phyloP scores from a whole-genome alignment of 805 yeast genomes.

The Pichia sporocuriosa region DNA sequence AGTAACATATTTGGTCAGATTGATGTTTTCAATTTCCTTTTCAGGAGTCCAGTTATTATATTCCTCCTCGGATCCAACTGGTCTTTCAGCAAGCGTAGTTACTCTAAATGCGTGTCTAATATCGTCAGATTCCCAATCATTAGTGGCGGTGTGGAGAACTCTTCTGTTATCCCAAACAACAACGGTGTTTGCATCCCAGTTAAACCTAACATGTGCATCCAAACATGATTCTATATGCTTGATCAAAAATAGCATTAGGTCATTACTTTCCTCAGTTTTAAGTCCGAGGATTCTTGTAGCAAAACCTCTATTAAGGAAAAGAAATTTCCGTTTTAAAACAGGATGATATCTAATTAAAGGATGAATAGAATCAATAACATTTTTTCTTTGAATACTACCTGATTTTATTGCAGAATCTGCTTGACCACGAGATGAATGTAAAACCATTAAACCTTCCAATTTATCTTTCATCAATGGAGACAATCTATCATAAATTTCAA shows the following conservation, averaged over 20 bases:
- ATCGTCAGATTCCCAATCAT: conserved; percentile 62
- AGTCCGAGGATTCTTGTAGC: conserved; percentile 63
- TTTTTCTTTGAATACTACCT: conserved; percentile 64
- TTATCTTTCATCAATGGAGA: conserved; percentile 59
- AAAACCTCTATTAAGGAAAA: conserved; percentile 53
- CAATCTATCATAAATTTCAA: conserved; percentile 64
- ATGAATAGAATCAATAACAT: conserved; percentile 54
- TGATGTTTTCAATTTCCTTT: conserved; percentile 16
- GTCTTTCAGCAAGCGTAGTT: conserved; percentile 71
- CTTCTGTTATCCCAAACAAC: conserved; percentile 77
- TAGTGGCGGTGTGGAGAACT: conserved; percentile 60
- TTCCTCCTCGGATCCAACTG: conserved; percentile 32
- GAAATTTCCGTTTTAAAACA: conserved; percentile 54
- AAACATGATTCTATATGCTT: conserved; percentile 42
- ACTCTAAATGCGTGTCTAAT: conserved; percentile 68
- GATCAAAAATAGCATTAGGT: conserved; percentile 50
- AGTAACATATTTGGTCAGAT: conserved; percentile 13
- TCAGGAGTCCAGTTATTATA: conserved; percentile 28
- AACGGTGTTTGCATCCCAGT: conserved; percentile 64
- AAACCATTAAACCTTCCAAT: conserved; percentile 54
- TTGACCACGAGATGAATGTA: conserved; percentile 68
- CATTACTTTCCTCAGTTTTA: conserved; percentile 64
- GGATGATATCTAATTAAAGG: conserved; percentile 72
- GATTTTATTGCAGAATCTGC: conserved; percentile 45
- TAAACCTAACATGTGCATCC: conserved; percentile 63